phyloP scores from a whole-genome alignment of 257 asterid species.

The Marsdenia floribunda region DNA sequence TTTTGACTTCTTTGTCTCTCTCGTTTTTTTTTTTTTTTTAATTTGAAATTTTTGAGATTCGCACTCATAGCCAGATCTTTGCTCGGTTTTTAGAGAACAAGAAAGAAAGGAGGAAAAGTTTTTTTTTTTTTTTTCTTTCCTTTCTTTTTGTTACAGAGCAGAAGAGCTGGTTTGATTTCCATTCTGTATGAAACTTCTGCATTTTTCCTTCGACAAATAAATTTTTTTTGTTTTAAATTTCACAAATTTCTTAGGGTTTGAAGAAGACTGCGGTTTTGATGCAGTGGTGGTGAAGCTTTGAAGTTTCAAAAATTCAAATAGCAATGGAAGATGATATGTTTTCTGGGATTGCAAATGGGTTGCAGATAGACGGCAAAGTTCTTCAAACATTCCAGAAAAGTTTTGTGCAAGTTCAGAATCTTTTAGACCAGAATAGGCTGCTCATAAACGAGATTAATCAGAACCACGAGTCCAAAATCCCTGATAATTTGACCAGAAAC shows the following conservation, averaged over 20 bases:
- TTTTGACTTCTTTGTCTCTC: not conserved
- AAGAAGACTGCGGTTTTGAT: slow-evolving; percentile 12
- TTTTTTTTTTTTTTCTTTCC: not conserved
- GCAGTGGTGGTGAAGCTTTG: slow-evolving; percentile 17
- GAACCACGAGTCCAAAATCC: slow-evolving; percentile 39
- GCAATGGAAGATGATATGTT: slow-evolving; percentile 38
- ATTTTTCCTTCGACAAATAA: not conserved
- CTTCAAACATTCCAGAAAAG: slow-evolving; percentile 37
- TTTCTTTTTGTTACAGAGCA: not conserved
- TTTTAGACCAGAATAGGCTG: slow-evolving; percentile 41
- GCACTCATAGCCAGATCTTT: slow-evolving; percentile 8
- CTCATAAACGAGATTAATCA: slow-evolving; percentile 40
- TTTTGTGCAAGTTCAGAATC: slow-evolving; percentile 35
- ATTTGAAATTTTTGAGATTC: slow-evolving; percentile 3
- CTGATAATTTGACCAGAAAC: slow-evolving; percentile 37
- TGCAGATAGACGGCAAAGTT: slow-evolving; percentile 27
- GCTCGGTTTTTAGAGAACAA: slow-evolving; percentile 19
- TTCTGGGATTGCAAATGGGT: slow-evolving; percentile 23
- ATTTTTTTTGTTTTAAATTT: no score
- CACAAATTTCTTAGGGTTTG: slow-evolving; percentile 7
- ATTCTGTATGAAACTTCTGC: slow-evolving; percentile 5
- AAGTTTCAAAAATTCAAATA: not conserved
- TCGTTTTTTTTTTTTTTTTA: not conserved
- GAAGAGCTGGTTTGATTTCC: not conserved
- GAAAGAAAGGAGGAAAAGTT: not conserved